Evolutionary conservation across 805 yeast genomes (phyloP), one percentile per base, ranked within the genome.

Genomic region (Saccharomycopsis microspora): DNA sequence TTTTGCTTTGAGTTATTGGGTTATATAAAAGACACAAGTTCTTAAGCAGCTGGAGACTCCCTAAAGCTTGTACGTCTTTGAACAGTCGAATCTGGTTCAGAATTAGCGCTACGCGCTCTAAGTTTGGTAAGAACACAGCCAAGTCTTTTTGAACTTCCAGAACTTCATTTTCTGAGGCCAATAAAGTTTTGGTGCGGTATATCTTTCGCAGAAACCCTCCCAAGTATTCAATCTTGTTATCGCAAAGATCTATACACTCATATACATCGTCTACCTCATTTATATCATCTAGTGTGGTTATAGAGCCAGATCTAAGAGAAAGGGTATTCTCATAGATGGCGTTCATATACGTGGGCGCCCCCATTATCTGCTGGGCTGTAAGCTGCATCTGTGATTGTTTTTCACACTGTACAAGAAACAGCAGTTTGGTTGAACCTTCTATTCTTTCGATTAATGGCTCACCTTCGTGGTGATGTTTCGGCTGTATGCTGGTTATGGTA

Each of bases 221-320:
- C 4, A 90, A 54, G 3, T 68, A 69, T 1, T 70, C 62, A n/a
- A 90, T 64, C 34, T 76, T 81, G 62, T 90, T 90, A 57, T 82
- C 80, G 0, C 90, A 76, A 33, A 90, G 59, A 60, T 90, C 97
- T 3, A 90, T 63, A 10, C 71, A 76, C 51, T 71, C 80, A 59
- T 64, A 67, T 39, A 57, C 65, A 59, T 71, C 76, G 46, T 58
- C 60, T 1, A 70, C 58, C 3, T 61, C 64, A 1, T 69, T 69
- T 2, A 76, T 55, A 46, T 68, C 68, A 48, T 73, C 80, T 8
- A 77, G 57, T 3, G 63, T 56, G 0, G 76, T 64, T 3, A 74
- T 61, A 37, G 66, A 63, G 7, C 68, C 55, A 9, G 66, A 61
- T 19, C 78, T 61, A 3, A 71, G 62, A 43, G 66, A 64, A 41